Conservation (phyloP, 2,329 filamentous ascomycete genomes). For the Teratosphaeria viscida region DNA sequence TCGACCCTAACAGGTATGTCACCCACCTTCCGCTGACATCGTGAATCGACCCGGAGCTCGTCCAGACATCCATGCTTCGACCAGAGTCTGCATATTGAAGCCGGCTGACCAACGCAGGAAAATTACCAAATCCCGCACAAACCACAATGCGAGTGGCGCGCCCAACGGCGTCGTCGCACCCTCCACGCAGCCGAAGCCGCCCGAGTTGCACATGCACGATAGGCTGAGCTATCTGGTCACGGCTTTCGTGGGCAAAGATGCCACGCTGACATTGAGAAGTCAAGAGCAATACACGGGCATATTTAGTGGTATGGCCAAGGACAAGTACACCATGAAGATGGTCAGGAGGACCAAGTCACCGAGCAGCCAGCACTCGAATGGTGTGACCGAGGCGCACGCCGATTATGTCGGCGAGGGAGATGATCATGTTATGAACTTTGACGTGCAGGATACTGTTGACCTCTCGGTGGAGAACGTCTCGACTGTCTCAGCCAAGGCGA, state of each 20-base stretch:
- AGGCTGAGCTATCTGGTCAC: slow-evolving; percentile 49
- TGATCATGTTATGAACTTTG: slow-evolving; percentile 48
- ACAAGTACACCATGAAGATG: slow-evolving; percentile 57
- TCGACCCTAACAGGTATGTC: slow-evolving; percentile 36
- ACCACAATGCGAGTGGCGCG: not conserved
- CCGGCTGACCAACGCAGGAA: not conserved
- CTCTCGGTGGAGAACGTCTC: slow-evolving; percentile 45
- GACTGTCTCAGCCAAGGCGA: slow-evolving; percentile 40
- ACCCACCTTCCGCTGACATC: not conserved
- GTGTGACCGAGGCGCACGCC: slow-evolving; percentile 29
- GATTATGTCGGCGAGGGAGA: slow-evolving; percentile 39
- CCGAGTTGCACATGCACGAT: slow-evolving; percentile 51
- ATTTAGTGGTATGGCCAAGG: slow-evolving; percentile 46
- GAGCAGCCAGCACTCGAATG: slow-evolving; percentile 36
- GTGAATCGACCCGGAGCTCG: not conserved
- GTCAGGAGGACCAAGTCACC: slow-evolving; percentile 41
- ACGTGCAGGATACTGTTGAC: slow-evolving; percentile 50
- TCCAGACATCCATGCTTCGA: too few species aligned
- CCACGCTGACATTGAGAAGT: slow-evolving; percentile 47
- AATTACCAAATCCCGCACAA: not conserved
- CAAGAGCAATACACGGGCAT: slow-evolving; percentile 53
- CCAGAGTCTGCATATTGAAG: slow-evolving; percentile 15
- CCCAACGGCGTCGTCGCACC: slow-evolving; percentile 4
- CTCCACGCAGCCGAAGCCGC: slow-evolving; percentile 13
- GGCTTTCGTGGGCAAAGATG: slow-evolving; percentile 44